phyloP scores from a whole-genome alignment of 345 rosid genomes.

The Salix suchowensis region DNA sequence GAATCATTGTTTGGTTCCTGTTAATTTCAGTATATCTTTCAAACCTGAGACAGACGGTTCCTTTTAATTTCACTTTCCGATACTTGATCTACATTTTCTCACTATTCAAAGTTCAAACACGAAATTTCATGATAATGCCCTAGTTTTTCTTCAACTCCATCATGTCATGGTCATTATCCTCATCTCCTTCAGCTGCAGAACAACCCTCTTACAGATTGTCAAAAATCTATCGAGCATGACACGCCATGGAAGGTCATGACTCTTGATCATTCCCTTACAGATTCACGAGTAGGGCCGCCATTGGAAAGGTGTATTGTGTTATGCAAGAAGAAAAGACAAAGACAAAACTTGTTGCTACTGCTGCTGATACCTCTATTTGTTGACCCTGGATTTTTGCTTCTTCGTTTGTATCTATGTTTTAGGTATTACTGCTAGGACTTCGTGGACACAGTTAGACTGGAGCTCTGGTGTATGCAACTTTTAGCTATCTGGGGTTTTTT shows the following conservation, averaged over 20 bases:
- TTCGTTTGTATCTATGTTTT: constrained; percentile 10
- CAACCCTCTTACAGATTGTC: not conserved
- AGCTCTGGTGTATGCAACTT: constrained; percentile 12
- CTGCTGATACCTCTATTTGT: not conserved
- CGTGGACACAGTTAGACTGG: constrained; percentile 5
- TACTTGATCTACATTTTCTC: not conserved
- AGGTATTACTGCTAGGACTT: constrained; percentile 23
- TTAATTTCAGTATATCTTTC: not conserved
- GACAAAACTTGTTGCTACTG: not conserved
- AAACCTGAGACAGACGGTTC: not conserved
- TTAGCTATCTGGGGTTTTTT: constrained; percentile 2
- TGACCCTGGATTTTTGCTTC: constrained; percentile 11
- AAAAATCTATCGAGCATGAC: not conserved
- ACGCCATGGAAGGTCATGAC: not conserved
- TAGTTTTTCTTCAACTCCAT: not conserved
- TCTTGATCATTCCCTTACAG: not conserved
- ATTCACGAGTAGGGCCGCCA: not conserved
- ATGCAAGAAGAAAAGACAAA: not conserved
- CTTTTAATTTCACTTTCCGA: not conserved
- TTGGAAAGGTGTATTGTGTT: not conserved
- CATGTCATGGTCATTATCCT: not conserved
- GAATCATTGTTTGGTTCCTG: not conserved
- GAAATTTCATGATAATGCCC: not conserved
- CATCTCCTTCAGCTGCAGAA: not conserved
- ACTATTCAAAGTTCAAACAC: not conserved